Percentiles rank a stretch among this genome's conserved stretches.
Conservation (phyloP, 805 yeast genomes). For the Sporopachydermia lactativora region DNA sequence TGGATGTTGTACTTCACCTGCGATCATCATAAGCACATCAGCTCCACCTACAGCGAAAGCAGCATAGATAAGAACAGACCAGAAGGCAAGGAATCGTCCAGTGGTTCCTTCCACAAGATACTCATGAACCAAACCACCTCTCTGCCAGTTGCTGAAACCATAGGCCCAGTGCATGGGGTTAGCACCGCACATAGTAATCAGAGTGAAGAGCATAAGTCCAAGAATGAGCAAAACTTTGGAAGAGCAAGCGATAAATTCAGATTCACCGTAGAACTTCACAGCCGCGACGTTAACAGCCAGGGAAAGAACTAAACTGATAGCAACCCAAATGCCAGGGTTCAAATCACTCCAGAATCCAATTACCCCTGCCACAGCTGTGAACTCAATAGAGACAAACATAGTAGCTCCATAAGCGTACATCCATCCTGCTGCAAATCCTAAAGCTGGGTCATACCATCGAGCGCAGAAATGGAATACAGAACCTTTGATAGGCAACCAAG, state of each 20-base stretch:
- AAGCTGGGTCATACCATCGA: constrained; percentile 39
- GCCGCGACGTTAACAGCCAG: constrained; percentile 35
- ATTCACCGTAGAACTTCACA: constrained; percentile 40
- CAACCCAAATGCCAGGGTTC: constrained; percentile 35
- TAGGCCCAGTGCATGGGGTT: constrained; percentile 37
- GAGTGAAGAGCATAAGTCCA: constrained; percentile 39
- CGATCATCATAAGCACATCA: constrained; percentile 42
- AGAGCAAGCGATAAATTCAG: constrained; percentile 43
- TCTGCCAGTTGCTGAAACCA: constrained; percentile 50
- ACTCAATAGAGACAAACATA: constrained; percentile 21
- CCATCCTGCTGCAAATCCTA: constrained; percentile 49
- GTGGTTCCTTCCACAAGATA: constrained; percentile 17
- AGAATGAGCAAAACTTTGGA: constrained; percentile 39
- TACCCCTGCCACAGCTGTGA: constrained; percentile 42
- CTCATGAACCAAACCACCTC: constrained; percentile 30
- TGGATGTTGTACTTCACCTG: constrained; percentile 31
- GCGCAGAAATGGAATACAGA: constrained; percentile 2
- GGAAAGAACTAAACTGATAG: constrained; percentile 34
- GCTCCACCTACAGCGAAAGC: constrained; percentile 49
- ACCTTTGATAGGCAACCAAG: constrained; percentile 3
- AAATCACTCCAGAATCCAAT: constrained; percentile 37
- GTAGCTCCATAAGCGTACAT: constrained; percentile 28
- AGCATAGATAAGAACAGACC: constrained; percentile 37
- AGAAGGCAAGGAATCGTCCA: constrained; percentile 39
- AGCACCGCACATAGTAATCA: constrained; percentile 43